Conservation (phyloP, 2,329 filamentous ascomycete genomes). For the Trichoderma sp. region DNA sequence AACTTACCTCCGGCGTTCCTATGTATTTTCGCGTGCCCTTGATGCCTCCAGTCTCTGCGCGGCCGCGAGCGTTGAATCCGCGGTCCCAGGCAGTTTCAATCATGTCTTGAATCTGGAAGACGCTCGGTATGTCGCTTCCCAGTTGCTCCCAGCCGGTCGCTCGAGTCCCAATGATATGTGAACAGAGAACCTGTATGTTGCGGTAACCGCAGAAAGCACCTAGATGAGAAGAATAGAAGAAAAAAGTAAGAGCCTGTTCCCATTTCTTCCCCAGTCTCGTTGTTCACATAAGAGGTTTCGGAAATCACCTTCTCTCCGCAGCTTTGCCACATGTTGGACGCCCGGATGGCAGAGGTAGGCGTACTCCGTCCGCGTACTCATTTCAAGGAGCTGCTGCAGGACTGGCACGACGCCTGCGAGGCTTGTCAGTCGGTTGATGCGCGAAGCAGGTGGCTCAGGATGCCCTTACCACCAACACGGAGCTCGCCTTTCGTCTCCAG, state of each 20-base stretch:
- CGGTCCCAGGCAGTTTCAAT: constrained; percentile 89
- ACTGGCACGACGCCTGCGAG: constrained; percentile 59
- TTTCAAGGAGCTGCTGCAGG: constrained; percentile 63
- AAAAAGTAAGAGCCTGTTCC: not conserved
- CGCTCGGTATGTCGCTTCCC: constrained; percentile 64
- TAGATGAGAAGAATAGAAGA: constrained; percentile 32
- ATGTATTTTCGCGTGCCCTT: constrained; percentile 92
- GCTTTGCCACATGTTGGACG: constrained; percentile 79
- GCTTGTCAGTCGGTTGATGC: not conserved
- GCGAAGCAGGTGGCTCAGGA: not conserved
- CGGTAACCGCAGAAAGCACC: constrained; percentile 94
- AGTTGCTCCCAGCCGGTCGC: constrained; percentile 64
- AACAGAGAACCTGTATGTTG: constrained; percentile 89
- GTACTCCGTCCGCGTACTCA: constrained; percentile 62
- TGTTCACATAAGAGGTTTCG: not conserved
- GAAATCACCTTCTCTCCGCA: constrained; percentile 66
- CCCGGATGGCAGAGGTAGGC: constrained; percentile 79
- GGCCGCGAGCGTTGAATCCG: constrained; percentile 74
- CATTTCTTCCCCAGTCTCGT: not conserved
- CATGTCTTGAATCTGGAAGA: constrained; percentile 80
- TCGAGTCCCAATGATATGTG: constrained; percentile 68
- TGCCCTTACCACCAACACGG: constrained; percentile 53
- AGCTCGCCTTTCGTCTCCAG: constrained; percentile 62
- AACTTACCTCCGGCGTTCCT: constrained; percentile 78
- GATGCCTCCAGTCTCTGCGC: constrained; percentile 83